These are phyloP conservation scores for Pelagophyceae sp. DNA, from an alignment of 352 stramenopile species.

Conservation along the genomic window DNA sequence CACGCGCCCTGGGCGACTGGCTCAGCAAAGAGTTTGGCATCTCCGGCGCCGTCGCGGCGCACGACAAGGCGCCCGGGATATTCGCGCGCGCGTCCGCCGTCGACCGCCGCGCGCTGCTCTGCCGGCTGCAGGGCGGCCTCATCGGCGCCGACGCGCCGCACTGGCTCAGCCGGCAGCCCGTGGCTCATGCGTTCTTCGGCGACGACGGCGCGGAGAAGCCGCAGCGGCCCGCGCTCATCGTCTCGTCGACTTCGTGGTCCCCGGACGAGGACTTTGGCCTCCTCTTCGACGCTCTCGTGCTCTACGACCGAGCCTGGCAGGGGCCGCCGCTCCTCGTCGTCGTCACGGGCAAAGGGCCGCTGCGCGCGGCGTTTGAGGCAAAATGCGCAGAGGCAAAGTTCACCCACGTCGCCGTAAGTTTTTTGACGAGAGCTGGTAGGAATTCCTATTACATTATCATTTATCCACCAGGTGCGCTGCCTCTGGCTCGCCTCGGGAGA, in stretches of 20 bases:
- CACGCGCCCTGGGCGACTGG: slow-evolving; percentile 85
- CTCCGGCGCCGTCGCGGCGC: slow-evolving; percentile 54
- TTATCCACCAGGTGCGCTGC: background rate
- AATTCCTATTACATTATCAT: too few species aligned
- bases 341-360: slow-evolving; percentile 94
- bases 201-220: background rate
- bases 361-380: slow-evolving; percentile 74
- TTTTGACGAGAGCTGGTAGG: too few species aligned
- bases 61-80: slow-evolving; percentile 86
- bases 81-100: slow-evolving; percentile 52
- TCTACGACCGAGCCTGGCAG: slow-evolving; percentile 27
- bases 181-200: background rate
- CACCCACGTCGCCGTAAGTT: background rate
- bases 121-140: background rate
- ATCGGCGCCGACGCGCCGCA: too few species aligned
- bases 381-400: background rate
- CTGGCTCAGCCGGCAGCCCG: background rate
- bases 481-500: slow-evolving; percentile 1
- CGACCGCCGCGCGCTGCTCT: background rate
- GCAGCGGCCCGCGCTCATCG: slow-evolving; percentile 46
- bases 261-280: slow-evolving; percentile 98
- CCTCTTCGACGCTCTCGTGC: slow-evolving; percentile 77
- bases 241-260: slow-evolving; percentile 96
- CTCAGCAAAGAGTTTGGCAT: slow-evolving; percentile 77
- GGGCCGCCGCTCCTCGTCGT: slow-evolving; percentile 62